phyloP scores from a whole-genome alignment of 345 rosid species.

The Linum usitatissimum region DNA sequence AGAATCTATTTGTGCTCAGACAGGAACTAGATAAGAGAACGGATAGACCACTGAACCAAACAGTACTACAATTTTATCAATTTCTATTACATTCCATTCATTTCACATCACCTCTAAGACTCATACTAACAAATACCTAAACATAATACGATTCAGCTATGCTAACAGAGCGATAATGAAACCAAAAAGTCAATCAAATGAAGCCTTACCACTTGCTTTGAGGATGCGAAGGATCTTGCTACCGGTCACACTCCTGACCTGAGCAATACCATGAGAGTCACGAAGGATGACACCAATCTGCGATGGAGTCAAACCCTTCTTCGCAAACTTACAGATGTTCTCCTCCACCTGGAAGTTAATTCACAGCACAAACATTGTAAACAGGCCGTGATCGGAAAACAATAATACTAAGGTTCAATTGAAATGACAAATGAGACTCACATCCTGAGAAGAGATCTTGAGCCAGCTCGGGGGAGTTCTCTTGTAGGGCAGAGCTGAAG shows the following conservation, averaged over 20 bases:
- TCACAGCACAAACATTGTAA: background rate
- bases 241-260: slow-evolving; percentile 60
- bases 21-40: background rate
- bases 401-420: background rate
- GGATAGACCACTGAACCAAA: background rate
- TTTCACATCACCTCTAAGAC: too few relatives aligned
- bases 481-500: slow-evolving; percentile 84
- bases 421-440: slow-evolving; percentile 16
- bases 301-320: slow-evolving; percentile 68
- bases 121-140: background rate
- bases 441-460: slow-evolving; percentile 55
- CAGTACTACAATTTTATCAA: too few relatives aligned
- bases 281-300: slow-evolving; percentile 75
- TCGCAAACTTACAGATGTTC: slow-evolving; percentile 59
- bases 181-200: background rate
- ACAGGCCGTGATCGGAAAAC: background rate
- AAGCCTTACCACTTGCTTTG: slow-evolving; percentile 47
- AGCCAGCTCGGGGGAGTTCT: slow-evolving; percentile 77
- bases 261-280: slow-evolving; percentile 68
- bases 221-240: slow-evolving; percentile 56
- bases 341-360: slow-evolving; percentile 56
- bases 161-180: too few relatives aligned
- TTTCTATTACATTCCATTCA: too few relatives aligned
- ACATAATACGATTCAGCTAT: background rate
- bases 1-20: background rate